Evolutionary conservation across 495 filamentous ascomycete genomes (phyloP).

Genomic region (Rhypophila decipiens): DNA sequence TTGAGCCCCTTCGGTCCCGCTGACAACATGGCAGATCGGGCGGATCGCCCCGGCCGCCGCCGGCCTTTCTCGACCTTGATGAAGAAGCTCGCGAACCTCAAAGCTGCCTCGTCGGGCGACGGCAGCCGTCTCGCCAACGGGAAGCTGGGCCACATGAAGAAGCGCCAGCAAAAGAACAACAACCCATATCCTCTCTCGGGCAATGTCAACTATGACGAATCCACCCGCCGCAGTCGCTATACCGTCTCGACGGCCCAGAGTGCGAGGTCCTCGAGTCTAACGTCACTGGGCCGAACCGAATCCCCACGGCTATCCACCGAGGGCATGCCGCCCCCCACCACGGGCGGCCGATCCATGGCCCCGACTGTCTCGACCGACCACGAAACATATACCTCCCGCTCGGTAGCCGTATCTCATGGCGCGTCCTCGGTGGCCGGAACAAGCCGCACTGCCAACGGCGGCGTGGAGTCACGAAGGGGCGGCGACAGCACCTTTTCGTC

Average conservation of each 20-base stretch:
- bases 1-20: slow-evolving; percentile 11
- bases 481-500: slow-evolving; percentile 91
- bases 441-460: slow-evolving; percentile 58
- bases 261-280: slow-evolving; percentile 25
- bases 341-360: slow-evolving; percentile 63
- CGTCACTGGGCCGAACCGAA: slow-evolving; percentile 37
- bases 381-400: slow-evolving; percentile 64
- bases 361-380: slow-evolving; percentile 77
- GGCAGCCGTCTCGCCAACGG: slow-evolving; percentile 25
- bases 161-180: slow-evolving; percentile 59
- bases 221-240: slow-evolving; percentile 47
- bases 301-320: slow-evolving; percentile 55
- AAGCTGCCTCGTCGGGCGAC: slow-evolving; percentile 47
- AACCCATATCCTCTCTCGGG: slow-evolving; percentile 76
- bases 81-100: slow-evolving; percentile 87
- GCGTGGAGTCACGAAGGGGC: slow-evolving; percentile 59
- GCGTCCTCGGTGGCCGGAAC: slow-evolving; percentile 55
- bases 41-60: slow-evolving; percentile 50
- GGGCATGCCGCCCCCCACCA: slow-evolving; percentile 49
- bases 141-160: slow-evolving; percentile 44
- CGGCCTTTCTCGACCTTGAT: slow-evolving; percentile 89
- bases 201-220: slow-evolving; percentile 27
- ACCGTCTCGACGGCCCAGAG: slow-evolving; percentile 50
- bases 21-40: slow-evolving; percentile 30
- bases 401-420: slow-evolving; percentile 73